phyloP scores from a whole-genome alignment of 2,329 filamentous ascomycete genomes.

The Aureobasidium vineae region DNA sequence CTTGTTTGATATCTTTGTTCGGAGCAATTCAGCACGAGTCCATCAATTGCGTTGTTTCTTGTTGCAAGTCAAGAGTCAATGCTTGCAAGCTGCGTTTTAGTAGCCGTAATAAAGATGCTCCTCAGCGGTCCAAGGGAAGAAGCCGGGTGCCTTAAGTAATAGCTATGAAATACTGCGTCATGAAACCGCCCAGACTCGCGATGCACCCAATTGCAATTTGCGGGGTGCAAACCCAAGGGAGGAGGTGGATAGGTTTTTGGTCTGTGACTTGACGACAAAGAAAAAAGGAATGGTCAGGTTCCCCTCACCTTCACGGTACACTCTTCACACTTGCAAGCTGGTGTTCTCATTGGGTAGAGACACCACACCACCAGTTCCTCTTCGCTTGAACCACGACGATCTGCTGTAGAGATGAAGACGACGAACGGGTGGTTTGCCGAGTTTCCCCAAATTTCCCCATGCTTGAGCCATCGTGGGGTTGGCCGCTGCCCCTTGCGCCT shows the following conservation, averaged over 20 bases:
- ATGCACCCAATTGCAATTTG: conserved; percentile 2
- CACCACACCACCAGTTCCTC: background rate
- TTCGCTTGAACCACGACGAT: background rate
- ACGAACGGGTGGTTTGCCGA: conserved; percentile 3
- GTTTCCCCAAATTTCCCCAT: conserved; percentile 17
- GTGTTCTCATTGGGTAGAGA: background rate
- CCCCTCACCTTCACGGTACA: conserved; percentile 7
- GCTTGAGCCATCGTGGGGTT: background rate
- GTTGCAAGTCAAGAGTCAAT: background rate
- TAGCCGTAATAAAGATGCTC: conserved; percentile 7
- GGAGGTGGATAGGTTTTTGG: background rate
- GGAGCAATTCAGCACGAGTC: conserved; percentile 15
- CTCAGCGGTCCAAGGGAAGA: conserved; percentile 21
- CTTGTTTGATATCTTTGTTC: conserved; percentile 15
- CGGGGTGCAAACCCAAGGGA: conserved; percentile 9
- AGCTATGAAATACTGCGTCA: conserved; percentile 7
- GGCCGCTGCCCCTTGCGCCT: conserved; percentile 12
- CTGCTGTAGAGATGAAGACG: background rate
- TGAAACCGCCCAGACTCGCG: conserved; percentile 5
- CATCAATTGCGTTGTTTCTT: conserved; percentile 16
- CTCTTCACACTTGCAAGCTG: background rate
- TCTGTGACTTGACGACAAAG: background rate
- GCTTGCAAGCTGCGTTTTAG: conserved; percentile 19
- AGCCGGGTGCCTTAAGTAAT: conserved; percentile 26
- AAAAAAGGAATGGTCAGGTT: background rate